A percentile compares a stretch with the other conserved stretches of the same genome.
phyloP scores from a whole-genome alignment of 1,284 basidiomycete genomes.

The Cutaneotrichosporon cyanovorans region DNA sequence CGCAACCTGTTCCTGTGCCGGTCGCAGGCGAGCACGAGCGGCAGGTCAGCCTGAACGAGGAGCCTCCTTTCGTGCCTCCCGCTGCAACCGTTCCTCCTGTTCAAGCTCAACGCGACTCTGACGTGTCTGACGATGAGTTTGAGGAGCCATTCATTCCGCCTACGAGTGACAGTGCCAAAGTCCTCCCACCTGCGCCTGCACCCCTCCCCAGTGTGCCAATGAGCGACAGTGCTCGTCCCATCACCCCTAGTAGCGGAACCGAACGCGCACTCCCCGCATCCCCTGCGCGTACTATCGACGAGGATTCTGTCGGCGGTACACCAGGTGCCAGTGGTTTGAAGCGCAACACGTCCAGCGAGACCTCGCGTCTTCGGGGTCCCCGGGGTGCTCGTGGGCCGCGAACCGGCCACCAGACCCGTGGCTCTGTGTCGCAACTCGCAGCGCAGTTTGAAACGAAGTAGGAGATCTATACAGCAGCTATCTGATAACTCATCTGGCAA shows the following conservation, averaged over 20 bases:
- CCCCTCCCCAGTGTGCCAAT: no score
- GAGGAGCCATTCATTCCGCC: neutral
- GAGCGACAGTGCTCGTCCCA: slow-evolving; percentile 1
- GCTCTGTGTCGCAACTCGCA: slow-evolving; percentile 25
- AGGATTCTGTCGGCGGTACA: slow-evolving; percentile 18
- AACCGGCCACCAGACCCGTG: slow-evolving; percentile 22
- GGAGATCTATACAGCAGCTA: no score
- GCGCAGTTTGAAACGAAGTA: slow-evolving; percentile 29
- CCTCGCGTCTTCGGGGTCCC: slow-evolving; percentile 40
- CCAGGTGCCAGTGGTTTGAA: slow-evolving; percentile 39
- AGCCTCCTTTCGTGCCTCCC: neutral
- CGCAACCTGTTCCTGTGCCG: slow-evolving; percentile 31
- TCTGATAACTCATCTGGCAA: no score
- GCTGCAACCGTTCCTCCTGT: slow-evolving; percentile 8
- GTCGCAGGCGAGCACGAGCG: neutral
- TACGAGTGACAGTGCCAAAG: no score
- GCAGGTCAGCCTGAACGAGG: no score
- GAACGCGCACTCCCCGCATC: slow-evolving; percentile 11
- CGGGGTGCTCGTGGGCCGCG: slow-evolving; percentile 36
- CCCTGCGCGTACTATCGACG: slow-evolving; percentile 12
- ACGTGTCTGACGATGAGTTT: neutral
- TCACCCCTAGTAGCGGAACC: slow-evolving; percentile 12
- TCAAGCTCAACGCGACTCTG: neutral
- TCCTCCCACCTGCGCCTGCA: no score
- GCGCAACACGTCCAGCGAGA: slow-evolving; percentile 49